A percentile compares a stretch with the other conserved stretches of the same genome.
phyloP scores from a whole-genome alignment of 768 basidiomycete genomes.

The Trametes maxima region DNA sequence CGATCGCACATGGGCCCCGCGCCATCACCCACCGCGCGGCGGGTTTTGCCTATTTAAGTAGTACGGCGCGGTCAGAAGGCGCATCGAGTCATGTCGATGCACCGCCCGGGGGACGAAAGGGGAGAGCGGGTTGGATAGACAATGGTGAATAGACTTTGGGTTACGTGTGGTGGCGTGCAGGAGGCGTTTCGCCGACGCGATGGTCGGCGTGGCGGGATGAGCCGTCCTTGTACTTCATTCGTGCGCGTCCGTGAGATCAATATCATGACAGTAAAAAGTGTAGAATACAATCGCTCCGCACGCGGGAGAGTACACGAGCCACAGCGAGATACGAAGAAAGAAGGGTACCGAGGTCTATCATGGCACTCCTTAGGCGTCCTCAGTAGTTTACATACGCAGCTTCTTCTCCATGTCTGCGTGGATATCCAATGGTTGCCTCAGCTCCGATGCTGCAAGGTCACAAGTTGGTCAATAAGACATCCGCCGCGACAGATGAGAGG shows the following conservation, averaged over 20 bases:
- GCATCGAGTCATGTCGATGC: constrained; percentile 7
- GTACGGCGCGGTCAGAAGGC: constrained; percentile 8
- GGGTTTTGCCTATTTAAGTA: constrained; percentile 4
- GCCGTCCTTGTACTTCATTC: no score
- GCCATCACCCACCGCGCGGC: constrained; percentile 3
- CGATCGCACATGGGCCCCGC: constrained; percentile 1
- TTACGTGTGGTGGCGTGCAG: no score
- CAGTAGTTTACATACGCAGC: constrained; percentile 37
- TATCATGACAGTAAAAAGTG: background rate
- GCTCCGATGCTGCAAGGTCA: constrained; percentile 32
- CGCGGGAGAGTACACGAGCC: no score
- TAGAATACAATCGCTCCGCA: constrained; percentile 7
- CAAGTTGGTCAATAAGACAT: background rate
- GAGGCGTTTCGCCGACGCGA: no score
- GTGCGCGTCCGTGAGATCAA: background rate
- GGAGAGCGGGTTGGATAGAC: background rate
- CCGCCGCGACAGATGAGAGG: background rate
- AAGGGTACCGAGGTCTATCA: background rate
- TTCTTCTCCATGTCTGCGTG: constrained; percentile 54
- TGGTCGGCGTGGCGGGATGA: no score
- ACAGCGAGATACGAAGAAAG: background rate
- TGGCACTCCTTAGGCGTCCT: no score
- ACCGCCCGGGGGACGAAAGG: background rate
- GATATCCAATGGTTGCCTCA: constrained; percentile 41
- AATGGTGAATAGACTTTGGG: no score